Conservation (phyloP, 768 basidiomycete genomes). For the Strobilomyces confusus region DNA sequence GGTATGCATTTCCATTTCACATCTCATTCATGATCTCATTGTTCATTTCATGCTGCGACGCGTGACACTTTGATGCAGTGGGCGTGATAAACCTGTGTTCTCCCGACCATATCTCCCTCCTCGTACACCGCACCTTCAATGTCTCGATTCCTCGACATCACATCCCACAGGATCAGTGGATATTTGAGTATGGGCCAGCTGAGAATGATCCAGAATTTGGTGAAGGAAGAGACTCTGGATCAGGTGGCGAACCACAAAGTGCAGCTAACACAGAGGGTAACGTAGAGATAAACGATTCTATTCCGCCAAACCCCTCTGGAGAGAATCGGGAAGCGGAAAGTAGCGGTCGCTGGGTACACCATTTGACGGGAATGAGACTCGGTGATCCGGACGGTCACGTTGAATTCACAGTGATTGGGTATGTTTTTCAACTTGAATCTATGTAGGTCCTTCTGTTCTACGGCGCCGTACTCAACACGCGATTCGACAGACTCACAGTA, state of each 20-base stretch:
- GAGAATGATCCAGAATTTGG: conserved; percentile 78
- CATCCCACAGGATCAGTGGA: conserved; percentile 76
- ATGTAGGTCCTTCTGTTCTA: neutral
- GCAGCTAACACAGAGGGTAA: neutral
- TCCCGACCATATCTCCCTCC: conserved; percentile 87
- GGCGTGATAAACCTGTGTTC: conserved; percentile 88
- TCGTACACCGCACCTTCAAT: conserved; percentile 90
- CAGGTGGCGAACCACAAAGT: conserved; percentile 12
- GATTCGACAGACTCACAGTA: conserved; percentile 61
- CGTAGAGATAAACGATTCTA: conserved; percentile 11
- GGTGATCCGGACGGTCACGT: conserved; percentile 66
- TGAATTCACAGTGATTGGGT: conserved; percentile 87
- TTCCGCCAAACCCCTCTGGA: neutral
- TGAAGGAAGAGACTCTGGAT: conserved; percentile 28
- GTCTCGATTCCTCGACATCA: conserved; percentile 91
- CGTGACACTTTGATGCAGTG: conserved; percentile 39
- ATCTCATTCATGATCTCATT: neutral
- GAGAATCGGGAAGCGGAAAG: conserved; percentile 37
- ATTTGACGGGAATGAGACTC: conserved; percentile 59
- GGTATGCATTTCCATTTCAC: conserved; percentile 41
- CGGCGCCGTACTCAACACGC: conserved; percentile 3
- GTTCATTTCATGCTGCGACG: neutral
- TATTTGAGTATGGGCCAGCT: conserved; percentile 81
- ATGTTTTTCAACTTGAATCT: neutral
- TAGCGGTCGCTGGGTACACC: conserved; percentile 79